Percentiles rank a stretch among this genome's conserved stretches.
phyloP scores from a whole-genome alignment of 106 monocot species.

The Dioscorea zingiberensis region DNA sequence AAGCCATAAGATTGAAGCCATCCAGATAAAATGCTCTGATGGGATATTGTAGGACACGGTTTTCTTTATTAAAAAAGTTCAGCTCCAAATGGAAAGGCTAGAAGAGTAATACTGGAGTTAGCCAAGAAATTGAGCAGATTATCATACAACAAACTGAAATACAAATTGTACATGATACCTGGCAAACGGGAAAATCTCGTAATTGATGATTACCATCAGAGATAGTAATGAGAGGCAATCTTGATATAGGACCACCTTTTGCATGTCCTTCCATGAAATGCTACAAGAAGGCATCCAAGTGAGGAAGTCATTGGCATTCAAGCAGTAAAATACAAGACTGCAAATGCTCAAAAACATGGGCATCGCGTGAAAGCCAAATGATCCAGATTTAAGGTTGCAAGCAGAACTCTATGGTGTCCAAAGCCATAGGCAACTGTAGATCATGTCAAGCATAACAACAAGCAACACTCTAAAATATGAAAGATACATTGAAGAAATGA shows the following conservation, averaged over 20 bases:
- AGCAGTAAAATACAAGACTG: too few species aligned
- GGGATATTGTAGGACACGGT: constrained; percentile 87
- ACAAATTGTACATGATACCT: constrained; percentile 28
- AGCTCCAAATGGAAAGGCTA: constrained; percentile 97
- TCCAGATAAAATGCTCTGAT: constrained; percentile 86
- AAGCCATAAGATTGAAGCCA: constrained; percentile 92
- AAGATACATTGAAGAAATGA: too few species aligned
- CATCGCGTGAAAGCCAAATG: too few species aligned
- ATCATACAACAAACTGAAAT: not conserved
- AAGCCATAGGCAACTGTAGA: too few species aligned
- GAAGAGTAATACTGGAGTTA: constrained; percentile 12
- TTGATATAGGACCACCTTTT: constrained; percentile 82
- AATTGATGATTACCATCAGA: constrained; percentile 59
- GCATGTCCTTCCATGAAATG: constrained; percentile 99
- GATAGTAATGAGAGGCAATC: constrained; percentile 84
- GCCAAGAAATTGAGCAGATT: not conserved
- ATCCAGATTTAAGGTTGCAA: too few species aligned
- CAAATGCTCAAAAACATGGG: too few species aligned
- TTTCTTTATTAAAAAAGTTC: constrained; percentile 94
- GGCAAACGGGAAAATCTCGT: constrained; percentile 89
- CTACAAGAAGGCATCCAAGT: constrained; percentile 28
- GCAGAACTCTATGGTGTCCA: too few species aligned
- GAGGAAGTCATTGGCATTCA: not conserved
- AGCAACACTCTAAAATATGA: too few species aligned
- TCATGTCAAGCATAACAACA: too few species aligned